Percentiles rank a stretch among this genome's conserved stretches.
phyloP scores from a whole-genome alignment of 139 green algal species.

The Nannochloris sp. region DNA sequence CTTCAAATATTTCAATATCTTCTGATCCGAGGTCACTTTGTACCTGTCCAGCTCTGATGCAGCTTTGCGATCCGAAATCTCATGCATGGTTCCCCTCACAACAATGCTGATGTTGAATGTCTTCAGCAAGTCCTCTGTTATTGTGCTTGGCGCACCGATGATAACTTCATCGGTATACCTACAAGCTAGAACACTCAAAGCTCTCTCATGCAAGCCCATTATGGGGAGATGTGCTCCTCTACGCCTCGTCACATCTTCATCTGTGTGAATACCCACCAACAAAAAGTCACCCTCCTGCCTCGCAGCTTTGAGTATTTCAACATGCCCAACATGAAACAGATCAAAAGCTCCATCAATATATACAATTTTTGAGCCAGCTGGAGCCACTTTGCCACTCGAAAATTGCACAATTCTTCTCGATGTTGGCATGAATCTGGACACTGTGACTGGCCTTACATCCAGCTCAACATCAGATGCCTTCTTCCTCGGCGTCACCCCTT shows the following conservation, averaged over 20 bases:
- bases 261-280: constrained; percentile 91
- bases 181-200: constrained; percentile 89
- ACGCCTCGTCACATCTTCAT: constrained; percentile 78
- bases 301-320: constrained; percentile 81
- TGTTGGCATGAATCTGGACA: constrained; percentile 87
- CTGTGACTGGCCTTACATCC: background rate
- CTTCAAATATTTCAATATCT: constrained; percentile 49
- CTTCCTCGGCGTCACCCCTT: no score
- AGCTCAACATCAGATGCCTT: no score
- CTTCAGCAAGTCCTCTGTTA: constrained; percentile 81
- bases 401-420: constrained; percentile 74
- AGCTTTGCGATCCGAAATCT: constrained; percentile 34
- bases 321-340: constrained; percentile 93
- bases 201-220: constrained; percentile 96
- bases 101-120: constrained; percentile 96
- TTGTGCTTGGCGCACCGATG: constrained; percentile 60
- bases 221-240: constrained; percentile 85
- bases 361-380: constrained; percentile 64
- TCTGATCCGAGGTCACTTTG: constrained; percentile 15
- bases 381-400: constrained; percentile 25
- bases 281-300: constrained; percentile 85
- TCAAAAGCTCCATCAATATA: constrained; percentile 99
- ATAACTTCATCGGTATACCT: constrained; percentile 94
- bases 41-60: constrained; percentile 27
- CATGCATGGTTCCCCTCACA: constrained; percentile 65